phyloP scores from a whole-genome alignment of 441 rosid species.

The Gossypium laxum region DNA sequence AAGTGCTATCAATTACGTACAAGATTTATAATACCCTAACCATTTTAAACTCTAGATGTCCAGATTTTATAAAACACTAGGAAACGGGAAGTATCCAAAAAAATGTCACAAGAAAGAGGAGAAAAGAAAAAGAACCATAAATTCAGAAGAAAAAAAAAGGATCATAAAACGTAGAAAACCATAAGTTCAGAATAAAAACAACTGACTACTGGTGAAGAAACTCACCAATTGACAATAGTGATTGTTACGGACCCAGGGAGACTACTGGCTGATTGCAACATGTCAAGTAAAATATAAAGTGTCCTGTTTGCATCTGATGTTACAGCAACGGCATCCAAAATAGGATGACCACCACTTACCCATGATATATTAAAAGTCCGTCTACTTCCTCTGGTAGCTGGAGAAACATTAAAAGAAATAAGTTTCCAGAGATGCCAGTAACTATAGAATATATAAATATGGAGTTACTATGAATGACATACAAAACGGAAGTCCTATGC shows the following conservation, averaged over 20 bases:
- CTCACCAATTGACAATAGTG: constrained; percentile 79
- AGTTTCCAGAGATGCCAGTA: background rate
- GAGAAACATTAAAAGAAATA: constrained; percentile 17
- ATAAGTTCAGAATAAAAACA: background rate
- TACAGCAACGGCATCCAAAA: constrained; percentile 57
- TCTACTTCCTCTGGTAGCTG: constrained; percentile 44
- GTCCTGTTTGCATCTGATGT: constrained; percentile 68
- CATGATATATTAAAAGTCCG: constrained; percentile 65
- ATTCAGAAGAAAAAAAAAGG: background rate
- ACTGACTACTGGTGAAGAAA: constrained; percentile 20
- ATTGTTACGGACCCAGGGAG: constrained; percentile 66
- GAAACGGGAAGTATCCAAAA: background rate
- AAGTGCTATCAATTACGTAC: background rate
- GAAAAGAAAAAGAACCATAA: background rate
- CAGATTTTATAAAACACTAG: background rate
- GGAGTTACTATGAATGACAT: background rate
- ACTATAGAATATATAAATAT: background rate
- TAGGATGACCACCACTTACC: constrained; percentile 66
- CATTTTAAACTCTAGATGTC: background rate
- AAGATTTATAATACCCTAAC: background rate
- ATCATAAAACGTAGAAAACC: background rate
- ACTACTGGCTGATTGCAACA: constrained; percentile 49
- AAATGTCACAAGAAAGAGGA: background rate
- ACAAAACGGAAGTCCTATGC: background rate
- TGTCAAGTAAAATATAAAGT: constrained; percentile 48